These are phyloP conservation scores for Saprolegnia diclina DNA, from an alignment of 352 stramenopile species.

Conservation along the genomic window DNA sequence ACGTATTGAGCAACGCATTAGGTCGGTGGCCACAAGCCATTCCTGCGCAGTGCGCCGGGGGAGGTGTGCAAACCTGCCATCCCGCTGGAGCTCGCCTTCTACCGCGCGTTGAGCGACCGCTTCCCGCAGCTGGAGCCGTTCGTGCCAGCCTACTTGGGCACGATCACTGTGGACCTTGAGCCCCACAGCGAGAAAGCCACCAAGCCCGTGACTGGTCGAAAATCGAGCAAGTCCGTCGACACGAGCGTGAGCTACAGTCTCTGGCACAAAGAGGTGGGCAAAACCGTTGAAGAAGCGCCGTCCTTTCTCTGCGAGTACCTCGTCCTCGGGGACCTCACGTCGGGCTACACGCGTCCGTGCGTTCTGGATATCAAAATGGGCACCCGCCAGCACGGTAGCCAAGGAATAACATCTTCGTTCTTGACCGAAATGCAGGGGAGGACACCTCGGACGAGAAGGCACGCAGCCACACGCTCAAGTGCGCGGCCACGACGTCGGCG, in stretches of 20 bases:
- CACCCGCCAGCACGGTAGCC: conserved; percentile 51
- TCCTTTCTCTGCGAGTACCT: conserved; percentile 43
- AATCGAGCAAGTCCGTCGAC: conserved; percentile 19
- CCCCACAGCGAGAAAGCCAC: conserved; percentile 28
- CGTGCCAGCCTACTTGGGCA: conserved; percentile 60
- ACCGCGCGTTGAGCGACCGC: conserved; percentile 44
- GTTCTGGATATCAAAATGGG: conserved; percentile 82
- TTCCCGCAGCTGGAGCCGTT: conserved; percentile 60
- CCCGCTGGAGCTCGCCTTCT: conserved; percentile 66
- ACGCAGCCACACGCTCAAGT: conserved; percentile 66
- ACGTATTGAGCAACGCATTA: conserved; percentile 25
- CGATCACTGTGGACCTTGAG: conserved; percentile 54
- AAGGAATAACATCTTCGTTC: not conserved
- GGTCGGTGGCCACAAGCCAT: conserved; percentile 69
- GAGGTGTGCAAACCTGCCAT: conserved; percentile 76
- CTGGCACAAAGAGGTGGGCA: conserved; percentile 22
- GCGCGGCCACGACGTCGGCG: conserved; percentile 62
- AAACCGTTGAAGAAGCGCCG: not conserved
- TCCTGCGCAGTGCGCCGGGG: conserved; percentile 51
- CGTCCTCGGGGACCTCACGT: conserved; percentile 63
- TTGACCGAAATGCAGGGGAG: conserved; percentile 31
- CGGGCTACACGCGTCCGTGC: conserved; percentile 51
- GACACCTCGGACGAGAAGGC: conserved; percentile 60
- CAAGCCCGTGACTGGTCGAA: not conserved
- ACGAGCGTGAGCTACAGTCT: conserved; percentile 14